Percentiles rank a stretch among this genome's conserved stretches.
phyloP scores from a whole-genome alignment of 2,329 filamentous ascomycete species.

The Septoria linicola region DNA sequence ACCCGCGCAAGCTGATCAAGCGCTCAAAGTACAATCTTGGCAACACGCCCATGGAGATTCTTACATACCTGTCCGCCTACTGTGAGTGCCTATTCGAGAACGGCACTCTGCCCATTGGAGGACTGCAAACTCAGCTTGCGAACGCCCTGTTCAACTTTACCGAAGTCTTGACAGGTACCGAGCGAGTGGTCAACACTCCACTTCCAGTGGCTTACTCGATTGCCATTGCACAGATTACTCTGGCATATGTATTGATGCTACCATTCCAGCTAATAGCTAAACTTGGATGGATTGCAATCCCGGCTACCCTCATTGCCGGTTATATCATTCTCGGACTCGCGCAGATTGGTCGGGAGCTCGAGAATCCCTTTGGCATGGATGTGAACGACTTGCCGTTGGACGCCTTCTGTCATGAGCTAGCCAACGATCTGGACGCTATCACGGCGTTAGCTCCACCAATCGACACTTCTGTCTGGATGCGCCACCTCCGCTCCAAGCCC shows the following conservation, averaged over 20 bases:
- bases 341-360: constrained; percentile 75
- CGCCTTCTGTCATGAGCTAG: constrained; percentile 71
- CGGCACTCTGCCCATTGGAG: constrained; percentile 55
- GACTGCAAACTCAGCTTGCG: constrained; percentile 59
- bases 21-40: constrained; percentile 69
- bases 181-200: constrained; percentile 78
- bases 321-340: constrained; percentile 82
- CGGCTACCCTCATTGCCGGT: constrained; percentile 64
- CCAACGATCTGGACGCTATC: constrained; percentile 71
- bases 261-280: constrained; percentile 72
- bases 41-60: constrained; percentile 79
- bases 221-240: constrained; percentile 81
- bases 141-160: constrained; percentile 64
- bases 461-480: constrained; percentile 53
- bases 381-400: constrained; percentile 81
- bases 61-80: constrained; percentile 68
- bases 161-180: constrained; percentile 69
- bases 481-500: constrained; percentile 51
- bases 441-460: constrained; percentile 56
- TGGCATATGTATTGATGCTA: constrained; percentile 76
- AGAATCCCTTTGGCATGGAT: constrained; percentile 80
- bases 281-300: constrained; percentile 73
- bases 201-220: constrained; percentile 81
- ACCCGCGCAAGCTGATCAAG: constrained; percentile 77
- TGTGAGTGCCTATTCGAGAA: constrained; percentile 61